These are phyloP conservation scores for Tuber calosporum DNA, from an alignment of 495 filamentous ascomycete species.

Conservation along the genomic window DNA sequence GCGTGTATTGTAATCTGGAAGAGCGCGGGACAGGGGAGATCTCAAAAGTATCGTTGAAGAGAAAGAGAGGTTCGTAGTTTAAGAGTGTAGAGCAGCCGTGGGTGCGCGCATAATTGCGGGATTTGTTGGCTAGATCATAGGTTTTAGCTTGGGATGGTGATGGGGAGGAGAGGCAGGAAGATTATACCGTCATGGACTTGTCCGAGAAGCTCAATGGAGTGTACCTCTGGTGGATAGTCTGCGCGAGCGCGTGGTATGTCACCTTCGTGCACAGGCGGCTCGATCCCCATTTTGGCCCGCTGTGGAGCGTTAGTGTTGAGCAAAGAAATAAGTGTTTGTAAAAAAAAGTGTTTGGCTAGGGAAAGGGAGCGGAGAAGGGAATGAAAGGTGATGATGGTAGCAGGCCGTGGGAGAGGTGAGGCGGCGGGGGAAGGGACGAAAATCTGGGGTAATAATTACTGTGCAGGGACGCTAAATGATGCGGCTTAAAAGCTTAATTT, in stretches of 20 bases:
- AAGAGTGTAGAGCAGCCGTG: conserved; percentile 21
- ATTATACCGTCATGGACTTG: not conserved
- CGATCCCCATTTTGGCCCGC: not conserved
- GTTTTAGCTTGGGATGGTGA: not conserved
- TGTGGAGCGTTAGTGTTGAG: not conserved
- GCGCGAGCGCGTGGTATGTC: not conserved
- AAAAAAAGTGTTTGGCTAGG: not conserved
- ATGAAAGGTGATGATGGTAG: not conserved
- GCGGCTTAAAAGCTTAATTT: not conserved
- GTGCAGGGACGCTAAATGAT: not conserved
- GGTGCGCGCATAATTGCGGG: not conserved
- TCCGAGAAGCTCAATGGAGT: conserved; percentile 13
- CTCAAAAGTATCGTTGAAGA: conserved; percentile 11
- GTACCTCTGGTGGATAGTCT: conserved; percentile 8
- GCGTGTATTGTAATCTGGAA: not conserved
- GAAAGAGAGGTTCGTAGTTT: conserved; percentile 10
- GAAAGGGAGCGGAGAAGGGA: not conserved
- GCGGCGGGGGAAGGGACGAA: not conserved
- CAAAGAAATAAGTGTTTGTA: not conserved
- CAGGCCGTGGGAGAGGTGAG: not conserved
- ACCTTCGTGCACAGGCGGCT: not conserved
- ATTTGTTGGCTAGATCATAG: not conserved
- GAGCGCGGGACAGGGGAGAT: not conserved
- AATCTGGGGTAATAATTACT: not conserved
- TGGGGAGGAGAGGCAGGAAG: not conserved